Conservation (phyloP, 78 protist species). For the Fonticula alba region DNA sequence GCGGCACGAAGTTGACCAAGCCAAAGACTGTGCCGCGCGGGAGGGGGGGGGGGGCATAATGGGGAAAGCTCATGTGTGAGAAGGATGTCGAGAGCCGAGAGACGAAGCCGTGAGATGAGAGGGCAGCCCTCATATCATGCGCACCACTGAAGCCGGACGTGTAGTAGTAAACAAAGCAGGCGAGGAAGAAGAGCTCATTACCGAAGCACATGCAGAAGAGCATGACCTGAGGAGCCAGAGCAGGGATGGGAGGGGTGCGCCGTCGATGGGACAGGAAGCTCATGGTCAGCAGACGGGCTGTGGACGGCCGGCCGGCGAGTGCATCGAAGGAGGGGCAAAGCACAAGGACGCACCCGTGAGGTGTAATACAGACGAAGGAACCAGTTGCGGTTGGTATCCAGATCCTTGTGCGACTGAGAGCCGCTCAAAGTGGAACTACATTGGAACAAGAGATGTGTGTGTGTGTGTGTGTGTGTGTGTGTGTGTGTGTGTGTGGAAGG, state of each 20-base stretch:
- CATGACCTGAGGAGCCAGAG: too few species aligned
- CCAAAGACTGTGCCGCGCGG: neutral
- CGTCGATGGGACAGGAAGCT: too few species aligned
- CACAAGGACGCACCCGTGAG: neutral
- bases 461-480: neutral
- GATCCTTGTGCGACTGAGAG: neutral
- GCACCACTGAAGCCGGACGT: neutral
- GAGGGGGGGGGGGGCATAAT: too few species aligned
- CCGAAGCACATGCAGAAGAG: too few species aligned
- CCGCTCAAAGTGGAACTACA: neutral
- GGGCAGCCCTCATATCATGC: neutral
- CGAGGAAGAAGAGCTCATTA: constrained; percentile 18
- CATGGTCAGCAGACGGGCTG: too few species aligned
- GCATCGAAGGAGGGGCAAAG: constrained; percentile 12
- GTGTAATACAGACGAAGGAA: constrained; percentile 6
- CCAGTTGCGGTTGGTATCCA: neutral
- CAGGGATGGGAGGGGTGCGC: too few species aligned
- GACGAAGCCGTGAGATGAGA: neutral
- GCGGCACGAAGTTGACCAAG: neutral
- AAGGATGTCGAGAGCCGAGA: neutral
- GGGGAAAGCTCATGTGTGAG: neutral
- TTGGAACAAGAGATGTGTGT: too few species aligned
- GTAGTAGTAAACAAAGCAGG: neutral
- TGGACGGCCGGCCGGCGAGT: too few species aligned
- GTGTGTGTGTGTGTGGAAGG: too few species aligned